Percentiles rank a stretch among this genome's conserved stretches.
Evolutionary conservation across 371 early-diverging fungal species (phyloP).

Genomic region (Smittium mucronatum): DNA sequence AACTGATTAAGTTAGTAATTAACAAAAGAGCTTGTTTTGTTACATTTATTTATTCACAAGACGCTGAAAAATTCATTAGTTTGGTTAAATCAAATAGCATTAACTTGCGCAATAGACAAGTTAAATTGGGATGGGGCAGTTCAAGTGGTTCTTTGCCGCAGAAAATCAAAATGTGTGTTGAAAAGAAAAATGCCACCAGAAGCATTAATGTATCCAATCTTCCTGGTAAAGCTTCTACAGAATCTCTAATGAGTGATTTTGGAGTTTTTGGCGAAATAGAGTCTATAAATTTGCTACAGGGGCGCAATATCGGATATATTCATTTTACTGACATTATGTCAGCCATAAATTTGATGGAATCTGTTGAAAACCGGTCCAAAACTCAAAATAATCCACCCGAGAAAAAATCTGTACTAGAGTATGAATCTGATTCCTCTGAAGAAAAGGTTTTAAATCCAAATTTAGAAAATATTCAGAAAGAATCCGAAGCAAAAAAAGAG

Average conservation of each 20-base stretch:
- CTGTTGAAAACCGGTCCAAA: neutral
- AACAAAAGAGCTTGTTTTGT: conserved; percentile 10
- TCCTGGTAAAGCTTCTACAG: neutral
- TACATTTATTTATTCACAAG: conserved; percentile 3
- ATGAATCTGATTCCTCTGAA: neutral
- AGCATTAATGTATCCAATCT: neutral
- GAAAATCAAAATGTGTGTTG: neutral
- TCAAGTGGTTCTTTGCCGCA: conserved; percentile 4
- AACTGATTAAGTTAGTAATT: neutral
- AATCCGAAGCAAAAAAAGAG: neutral
- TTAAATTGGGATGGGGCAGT: conserved; percentile 13
- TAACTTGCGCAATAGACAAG: neutral
- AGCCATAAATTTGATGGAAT: conserved; percentile 1
- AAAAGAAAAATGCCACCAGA: conserved; percentile 1
- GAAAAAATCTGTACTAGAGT: neutral
- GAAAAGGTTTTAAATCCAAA: neutral
- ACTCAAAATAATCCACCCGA: neutral
- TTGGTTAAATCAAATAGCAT: neutral
- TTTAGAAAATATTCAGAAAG: neutral
- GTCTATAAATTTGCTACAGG: conserved; percentile 5
- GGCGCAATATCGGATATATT: conserved; percentile 5
- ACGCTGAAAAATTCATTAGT: conserved; percentile 1
- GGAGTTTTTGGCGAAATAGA: conserved; percentile 11
- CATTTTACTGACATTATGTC: conserved; percentile 10
- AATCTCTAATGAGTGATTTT: conserved; percentile 1